phyloP scores from a whole-genome alignment of 129 eudicot species.

The Sambucus nigra region DNA sequence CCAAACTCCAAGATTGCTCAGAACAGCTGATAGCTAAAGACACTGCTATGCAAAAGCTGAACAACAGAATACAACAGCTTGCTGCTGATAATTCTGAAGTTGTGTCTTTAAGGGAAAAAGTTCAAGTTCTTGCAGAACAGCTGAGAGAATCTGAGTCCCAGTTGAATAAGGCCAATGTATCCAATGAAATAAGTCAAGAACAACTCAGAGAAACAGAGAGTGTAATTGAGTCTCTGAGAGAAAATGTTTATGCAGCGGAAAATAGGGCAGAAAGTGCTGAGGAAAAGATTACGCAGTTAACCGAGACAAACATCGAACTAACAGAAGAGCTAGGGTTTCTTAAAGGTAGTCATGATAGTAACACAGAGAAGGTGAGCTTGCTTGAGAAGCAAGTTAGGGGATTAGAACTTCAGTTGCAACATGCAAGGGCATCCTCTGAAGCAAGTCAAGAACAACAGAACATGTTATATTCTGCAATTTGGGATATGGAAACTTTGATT shows the following conservation, averaged over 20 bases:
- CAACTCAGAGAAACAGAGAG: conserved; percentile 44
- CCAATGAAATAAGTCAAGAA: conserved; percentile 33
- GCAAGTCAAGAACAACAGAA: conserved; percentile 89
- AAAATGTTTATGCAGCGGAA: conserved; percentile 43
- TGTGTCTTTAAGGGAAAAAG: conserved; percentile 31
- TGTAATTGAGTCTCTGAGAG: conserved; percentile 52
- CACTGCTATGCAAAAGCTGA: conserved; percentile 35
- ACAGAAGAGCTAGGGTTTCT: conserved; percentile 67
- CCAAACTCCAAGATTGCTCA: conserved; percentile 40
- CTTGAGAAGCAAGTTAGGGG: conserved; percentile 79
- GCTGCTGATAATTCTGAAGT: conserved; percentile 42
- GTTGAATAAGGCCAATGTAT: conserved; percentile 34
- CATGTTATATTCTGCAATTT: conserved; percentile 82
- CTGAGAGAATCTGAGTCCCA: conserved; percentile 39
- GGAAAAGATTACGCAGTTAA: conserved; percentile 41
- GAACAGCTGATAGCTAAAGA: conserved; percentile 49
- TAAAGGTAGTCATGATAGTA: conserved; percentile 58
- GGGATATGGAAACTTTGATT: conserved; percentile 98
- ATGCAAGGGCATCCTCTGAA: conserved; percentile 69
- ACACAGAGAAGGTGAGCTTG: conserved; percentile 49
- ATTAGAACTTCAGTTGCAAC: conserved; percentile 56
- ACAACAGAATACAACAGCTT: conserved; percentile 35
- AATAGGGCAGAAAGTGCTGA: conserved; percentile 57
- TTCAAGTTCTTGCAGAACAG: conserved; percentile 42
- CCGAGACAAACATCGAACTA: conserved; percentile 71